These are phyloP conservation scores for Xylariaceae sp. DNA, from an alignment of 2,329 filamentous ascomycete genomes.

Conservation along the genomic window DNA sequence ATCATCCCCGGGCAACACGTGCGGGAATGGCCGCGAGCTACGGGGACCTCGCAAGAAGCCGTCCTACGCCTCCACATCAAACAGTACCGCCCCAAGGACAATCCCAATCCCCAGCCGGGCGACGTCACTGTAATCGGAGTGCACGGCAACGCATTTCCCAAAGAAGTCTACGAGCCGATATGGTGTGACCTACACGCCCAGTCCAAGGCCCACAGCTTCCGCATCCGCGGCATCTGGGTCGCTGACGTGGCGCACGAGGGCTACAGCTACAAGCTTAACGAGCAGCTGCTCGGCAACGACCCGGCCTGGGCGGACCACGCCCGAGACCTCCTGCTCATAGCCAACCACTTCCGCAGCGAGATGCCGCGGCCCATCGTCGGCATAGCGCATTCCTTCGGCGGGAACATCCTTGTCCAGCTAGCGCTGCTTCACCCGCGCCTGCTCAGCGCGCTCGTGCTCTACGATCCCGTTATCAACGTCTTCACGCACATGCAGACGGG, in stretches of 20 bases:
- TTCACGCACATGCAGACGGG: slow-evolving; percentile 46
- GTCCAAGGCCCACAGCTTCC: slow-evolving; percentile 64
- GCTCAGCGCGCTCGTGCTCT: slow-evolving; percentile 71
- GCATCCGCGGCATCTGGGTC: slow-evolving; percentile 82
- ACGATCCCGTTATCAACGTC: slow-evolving; percentile 77
- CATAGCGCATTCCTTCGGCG: slow-evolving; percentile 86
- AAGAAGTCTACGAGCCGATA: slow-evolving; percentile 89
- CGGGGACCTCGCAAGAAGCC: slow-evolving; percentile 73
- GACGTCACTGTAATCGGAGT: slow-evolving; percentile 82
- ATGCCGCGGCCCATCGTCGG: slow-evolving; percentile 82
- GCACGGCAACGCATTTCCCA: slow-evolving; percentile 89
- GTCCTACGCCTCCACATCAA: slow-evolving; percentile 75
- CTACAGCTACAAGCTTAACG: slow-evolving; percentile 75
- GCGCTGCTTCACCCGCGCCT: slow-evolving; percentile 78
- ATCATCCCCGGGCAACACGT: slow-evolving; percentile 74
- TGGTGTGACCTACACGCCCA: slow-evolving; percentile 75
- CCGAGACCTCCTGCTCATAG: slow-evolving; percentile 78
- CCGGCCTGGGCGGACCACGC: slow-evolving; percentile 83
- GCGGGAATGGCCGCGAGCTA: slow-evolving; percentile 76
- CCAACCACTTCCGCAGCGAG: slow-evolving; percentile 77
- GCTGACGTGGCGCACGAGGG: slow-evolving; percentile 85
- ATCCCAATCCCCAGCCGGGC: slow-evolving; percentile 67
- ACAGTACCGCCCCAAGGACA: slow-evolving; percentile 79
- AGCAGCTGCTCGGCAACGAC: slow-evolving; percentile 77
- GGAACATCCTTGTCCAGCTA: slow-evolving; percentile 70